Evolutionary conservation across 192 early-diverging fungal species (phyloP).

Genomic region (Umbelopsis isabellina): DNA sequence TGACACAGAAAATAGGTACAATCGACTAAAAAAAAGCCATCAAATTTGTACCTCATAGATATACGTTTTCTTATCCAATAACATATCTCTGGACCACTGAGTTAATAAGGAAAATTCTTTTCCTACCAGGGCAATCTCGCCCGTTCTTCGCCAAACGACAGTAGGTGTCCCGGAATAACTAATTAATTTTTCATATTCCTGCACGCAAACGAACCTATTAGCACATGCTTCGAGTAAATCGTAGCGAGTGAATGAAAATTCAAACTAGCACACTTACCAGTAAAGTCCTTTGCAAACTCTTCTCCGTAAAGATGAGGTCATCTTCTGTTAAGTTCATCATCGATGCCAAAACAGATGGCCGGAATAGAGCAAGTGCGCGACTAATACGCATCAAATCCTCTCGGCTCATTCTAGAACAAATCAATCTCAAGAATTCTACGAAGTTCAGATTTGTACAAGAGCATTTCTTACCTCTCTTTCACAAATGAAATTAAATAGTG

Average conservation of each 20-base stretch:
- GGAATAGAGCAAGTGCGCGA: conserved; percentile 86
- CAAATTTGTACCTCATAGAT: conserved; percentile 68
- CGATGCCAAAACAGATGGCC: conserved; percentile 92
- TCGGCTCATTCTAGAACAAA: conserved; percentile 74
- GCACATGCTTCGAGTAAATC: neutral
- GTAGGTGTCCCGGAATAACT: conserved; percentile 94
- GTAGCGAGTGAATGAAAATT: neutral
- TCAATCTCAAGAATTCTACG: neutral
- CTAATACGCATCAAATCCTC: conserved; percentile 91
- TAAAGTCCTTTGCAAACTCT: conserved; percentile 91
- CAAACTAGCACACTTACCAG: conserved; percentile 48
- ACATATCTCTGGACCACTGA: conserved; percentile 84
- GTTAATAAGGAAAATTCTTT: conserved; percentile 96
- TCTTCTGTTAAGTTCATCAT: conserved; percentile 94
- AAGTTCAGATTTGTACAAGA: neutral
- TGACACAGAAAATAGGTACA: neutral
- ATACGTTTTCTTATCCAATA: conserved; percentile 77
- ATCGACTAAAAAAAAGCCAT: neutral
- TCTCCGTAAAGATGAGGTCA: conserved; percentile 95
- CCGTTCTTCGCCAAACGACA: conserved; percentile 95
- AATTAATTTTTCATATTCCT: conserved; percentile 97
- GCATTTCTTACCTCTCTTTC: conserved; percentile 57
- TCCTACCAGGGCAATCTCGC: conserved; percentile 93
- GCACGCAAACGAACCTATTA: neutral
- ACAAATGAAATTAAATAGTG: conserved; percentile 89